These are phyloP conservation scores for Lactarius vividus DNA, from an alignment of 768 basidiomycete species.

Conservation along the genomic window DNA sequence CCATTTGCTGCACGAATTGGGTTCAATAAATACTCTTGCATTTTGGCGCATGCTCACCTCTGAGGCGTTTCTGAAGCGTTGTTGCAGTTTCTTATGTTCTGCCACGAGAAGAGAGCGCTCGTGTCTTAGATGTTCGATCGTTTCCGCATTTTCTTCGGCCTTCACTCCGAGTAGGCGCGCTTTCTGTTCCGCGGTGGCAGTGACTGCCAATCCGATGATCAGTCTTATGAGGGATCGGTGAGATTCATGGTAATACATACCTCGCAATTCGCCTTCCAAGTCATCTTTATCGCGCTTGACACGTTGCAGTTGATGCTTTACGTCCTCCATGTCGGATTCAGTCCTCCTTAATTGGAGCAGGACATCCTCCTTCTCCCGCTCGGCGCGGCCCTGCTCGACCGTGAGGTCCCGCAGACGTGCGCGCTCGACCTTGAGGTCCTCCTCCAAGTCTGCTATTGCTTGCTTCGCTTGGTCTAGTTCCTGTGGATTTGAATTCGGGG, in stretches of 20 bases:
- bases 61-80: constrained; percentile 59
- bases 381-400: constrained; percentile 58
- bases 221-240: neutral
- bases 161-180: constrained; percentile 64
- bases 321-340: constrained; percentile 77
- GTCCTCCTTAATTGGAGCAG: constrained; percentile 63
- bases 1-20: constrained; percentile 45
- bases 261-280: constrained; percentile 70
- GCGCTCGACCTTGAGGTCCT: constrained; percentile 68
- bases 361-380: constrained; percentile 65
- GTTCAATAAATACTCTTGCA: neutral
- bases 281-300: constrained; percentile 72
- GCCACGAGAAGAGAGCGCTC: constrained; percentile 67
- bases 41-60: constrained; percentile 45
- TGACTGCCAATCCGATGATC: constrained; percentile 41
- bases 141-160: constrained; percentile 64
- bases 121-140: constrained; percentile 71
- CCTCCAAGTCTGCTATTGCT: constrained; percentile 67
- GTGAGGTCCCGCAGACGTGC: constrained; percentile 58
- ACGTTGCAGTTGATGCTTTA: constrained; percentile 63
- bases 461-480: constrained; percentile 68
- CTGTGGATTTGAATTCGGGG: constrained; percentile 38
- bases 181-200: constrained; percentile 68
- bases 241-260: constrained; percentile 39
- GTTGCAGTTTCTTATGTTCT: constrained; percentile 74